These are phyloP conservation scores for Teratosphaeria pseudoeucalypti DNA, from an alignment of 2,329 filamentous ascomycete genomes.

Conservation along the genomic window DNA sequence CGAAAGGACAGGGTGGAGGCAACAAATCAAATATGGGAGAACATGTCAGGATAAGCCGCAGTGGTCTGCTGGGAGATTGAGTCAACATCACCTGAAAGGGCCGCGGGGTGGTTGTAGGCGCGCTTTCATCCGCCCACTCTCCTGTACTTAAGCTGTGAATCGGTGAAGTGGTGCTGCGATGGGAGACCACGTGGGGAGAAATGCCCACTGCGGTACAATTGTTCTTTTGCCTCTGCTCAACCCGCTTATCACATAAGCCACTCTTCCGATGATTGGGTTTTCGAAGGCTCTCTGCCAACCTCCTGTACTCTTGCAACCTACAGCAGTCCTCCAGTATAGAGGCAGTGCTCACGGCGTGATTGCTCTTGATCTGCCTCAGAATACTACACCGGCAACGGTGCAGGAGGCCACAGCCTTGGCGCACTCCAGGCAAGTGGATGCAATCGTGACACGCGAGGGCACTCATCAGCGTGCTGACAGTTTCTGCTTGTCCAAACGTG, in stretches of 20 bases:
- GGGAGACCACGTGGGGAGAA: no score
- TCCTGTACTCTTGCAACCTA: background rate
- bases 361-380: background rate
- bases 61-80: background rate
- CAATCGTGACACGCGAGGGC: background rate
- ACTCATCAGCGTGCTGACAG: background rate
- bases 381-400: background rate
- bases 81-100: no score
- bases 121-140: no score
- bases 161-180: no score
- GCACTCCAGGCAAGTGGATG: background rate
- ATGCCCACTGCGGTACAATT: no score
- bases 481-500: background rate
- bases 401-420: background rate
- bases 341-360: background rate
- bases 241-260: no score
- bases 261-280: background rate
- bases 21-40: background rate
- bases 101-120: no score
- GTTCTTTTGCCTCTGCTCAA: no score
- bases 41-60: background rate
- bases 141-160: no score
- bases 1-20: background rate
- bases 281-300: background rate
- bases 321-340: background rate